phyloP scores from a whole-genome alignment of 2,329 filamentous ascomycete species.

The Nigrograna mackinnonii region DNA sequence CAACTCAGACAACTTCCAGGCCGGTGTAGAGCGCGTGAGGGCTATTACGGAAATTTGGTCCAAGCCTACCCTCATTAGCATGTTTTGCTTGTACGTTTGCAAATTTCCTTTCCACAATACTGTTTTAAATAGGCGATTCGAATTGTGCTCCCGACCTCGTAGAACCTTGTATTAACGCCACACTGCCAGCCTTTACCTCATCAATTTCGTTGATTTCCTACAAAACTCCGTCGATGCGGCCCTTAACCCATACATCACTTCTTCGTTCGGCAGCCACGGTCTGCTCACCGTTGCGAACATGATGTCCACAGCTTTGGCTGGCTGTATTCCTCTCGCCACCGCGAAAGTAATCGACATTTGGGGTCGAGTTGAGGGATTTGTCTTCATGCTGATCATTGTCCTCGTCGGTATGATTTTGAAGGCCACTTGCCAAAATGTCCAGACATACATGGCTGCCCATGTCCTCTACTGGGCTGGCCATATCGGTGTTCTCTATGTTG shows the following conservation, averaged over 20 bases:
- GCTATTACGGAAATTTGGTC: conserved; percentile 47
- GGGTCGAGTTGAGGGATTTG: conserved; percentile 41
- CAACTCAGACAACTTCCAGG: conserved; percentile 35
- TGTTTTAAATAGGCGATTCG: no score
- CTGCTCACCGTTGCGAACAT: conserved; percentile 26
- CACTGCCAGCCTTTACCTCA: conserved; percentile 49
- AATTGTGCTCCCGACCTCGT: no score
- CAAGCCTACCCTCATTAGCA: conserved; percentile 38
- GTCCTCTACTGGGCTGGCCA: conserved; percentile 63
- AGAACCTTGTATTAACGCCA: no score
- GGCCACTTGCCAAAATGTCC: conserved; percentile 62
- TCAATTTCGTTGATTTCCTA: conserved; percentile 50
- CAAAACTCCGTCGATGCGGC: conserved; percentile 42
- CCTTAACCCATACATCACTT: conserved; percentile 34
- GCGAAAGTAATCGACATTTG: conserved; percentile 45
- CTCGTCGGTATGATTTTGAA: conserved; percentile 61
- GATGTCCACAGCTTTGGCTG: conserved; percentile 27
- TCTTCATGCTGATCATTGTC: conserved; percentile 30
- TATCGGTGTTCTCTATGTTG: conserved; percentile 61
- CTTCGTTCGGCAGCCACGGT: conserved; percentile 27
- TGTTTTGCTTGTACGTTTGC: conserved; percentile 44
- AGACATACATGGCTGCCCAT: conserved; percentile 24
- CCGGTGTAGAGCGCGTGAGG: conserved; percentile 43
- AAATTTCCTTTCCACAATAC: no score
- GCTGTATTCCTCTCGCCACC: conserved; percentile 37